A percentile compares a stretch with the other conserved stretches of the same genome.
These are phyloP conservation scores for Aspergillus sp. DNA, from an alignment of 2,329 filamentous ascomycete genomes.

Conservation along the genomic window DNA sequence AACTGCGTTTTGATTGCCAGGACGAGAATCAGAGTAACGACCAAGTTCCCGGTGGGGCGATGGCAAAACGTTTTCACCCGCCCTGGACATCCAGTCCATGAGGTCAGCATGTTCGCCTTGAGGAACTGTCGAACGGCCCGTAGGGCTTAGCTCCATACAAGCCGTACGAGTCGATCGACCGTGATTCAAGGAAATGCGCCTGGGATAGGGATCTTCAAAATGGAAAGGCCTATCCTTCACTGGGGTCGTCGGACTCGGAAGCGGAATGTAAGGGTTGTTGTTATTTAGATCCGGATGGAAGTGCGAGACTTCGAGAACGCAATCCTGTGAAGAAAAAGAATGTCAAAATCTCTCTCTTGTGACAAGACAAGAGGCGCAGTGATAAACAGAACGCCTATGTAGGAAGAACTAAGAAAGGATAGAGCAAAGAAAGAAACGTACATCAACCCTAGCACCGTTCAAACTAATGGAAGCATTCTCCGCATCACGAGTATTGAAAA, in stretches of 20 bases:
- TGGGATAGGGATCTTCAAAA: constrained; percentile 12
- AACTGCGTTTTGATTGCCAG: constrained; percentile 38
- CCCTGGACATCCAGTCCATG: constrained; percentile 25
- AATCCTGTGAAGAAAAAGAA: constrained; percentile 15
- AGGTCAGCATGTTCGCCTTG: constrained; percentile 26
- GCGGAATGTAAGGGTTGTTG: constrained; percentile 6
- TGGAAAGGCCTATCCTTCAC: constrained; percentile 10
- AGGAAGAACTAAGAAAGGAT: not conserved
- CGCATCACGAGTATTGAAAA: constrained; percentile 31
- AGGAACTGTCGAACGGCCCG: constrained; percentile 35
- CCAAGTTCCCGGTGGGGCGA: constrained; percentile 22
- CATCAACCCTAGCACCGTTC: constrained; percentile 29
- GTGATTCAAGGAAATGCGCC: constrained; percentile 10
- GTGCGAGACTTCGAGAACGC: constrained; percentile 23
- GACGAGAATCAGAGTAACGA: constrained; percentile 22
- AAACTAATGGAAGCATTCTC: constrained; percentile 30
- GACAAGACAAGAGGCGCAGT: too few species aligned
- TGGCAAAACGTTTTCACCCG: constrained; percentile 22
- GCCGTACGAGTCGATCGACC: constrained; percentile 11
- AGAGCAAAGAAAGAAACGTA: constrained; percentile 14
- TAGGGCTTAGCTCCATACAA: constrained; percentile 32
- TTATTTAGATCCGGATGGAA: constrained; percentile 25
- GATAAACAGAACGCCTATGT: too few species aligned
- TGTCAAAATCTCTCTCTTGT: not conserved
- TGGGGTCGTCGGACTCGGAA: constrained; percentile 8